Evolutionary conservation across 2,329 filamentous ascomycete species (phyloP).

Genomic region (Ophiocordyceps robertsii): DNA sequence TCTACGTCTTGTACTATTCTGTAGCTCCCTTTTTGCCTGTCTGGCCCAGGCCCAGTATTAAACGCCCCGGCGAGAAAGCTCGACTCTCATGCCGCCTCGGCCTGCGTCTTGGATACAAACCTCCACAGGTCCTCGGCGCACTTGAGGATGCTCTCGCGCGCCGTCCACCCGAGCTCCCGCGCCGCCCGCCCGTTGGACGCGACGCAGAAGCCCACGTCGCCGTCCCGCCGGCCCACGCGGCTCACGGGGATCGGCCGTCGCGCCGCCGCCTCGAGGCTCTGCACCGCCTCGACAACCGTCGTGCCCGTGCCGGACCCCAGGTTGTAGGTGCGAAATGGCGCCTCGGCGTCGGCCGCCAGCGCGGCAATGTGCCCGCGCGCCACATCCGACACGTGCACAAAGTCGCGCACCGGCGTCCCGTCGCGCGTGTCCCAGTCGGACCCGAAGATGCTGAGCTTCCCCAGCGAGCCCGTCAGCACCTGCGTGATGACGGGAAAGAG

Average conservation of each 20-base stretch:
- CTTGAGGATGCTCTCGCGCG: conserved; percentile 14
- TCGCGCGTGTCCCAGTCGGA: conserved; percentile 52
- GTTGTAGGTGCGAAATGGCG: conserved; percentile 27
- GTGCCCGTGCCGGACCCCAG: conserved; percentile 31
- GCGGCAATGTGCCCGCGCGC: conserved; percentile 52
- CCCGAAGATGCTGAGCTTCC: conserved; percentile 47
- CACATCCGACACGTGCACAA: conserved; percentile 54
- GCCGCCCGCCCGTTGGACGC: conserved; percentile 25
- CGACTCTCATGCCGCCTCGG: neutral
- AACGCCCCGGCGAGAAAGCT: no score
- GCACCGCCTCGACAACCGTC: conserved; percentile 30
- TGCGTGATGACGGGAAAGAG: conserved; percentile 51
- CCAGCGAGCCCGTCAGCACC: conserved; percentile 40
- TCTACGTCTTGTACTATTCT: no score
- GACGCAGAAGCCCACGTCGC: conserved; percentile 29
- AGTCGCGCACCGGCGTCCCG: conserved; percentile 53
- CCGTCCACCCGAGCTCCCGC: conserved; percentile 27
- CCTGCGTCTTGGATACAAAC: conserved; percentile 10
- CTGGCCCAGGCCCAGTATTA: no score
- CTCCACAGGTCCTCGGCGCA: conserved; percentile 21
- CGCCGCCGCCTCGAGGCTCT: conserved; percentile 22
- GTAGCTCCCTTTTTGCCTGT: no score
- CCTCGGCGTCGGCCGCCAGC: conserved; percentile 19
- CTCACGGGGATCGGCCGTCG: conserved; percentile 21
- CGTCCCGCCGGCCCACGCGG: conserved; percentile 22